Evolutionary conservation across 768 basidiomycete species (phyloP), one percentile per base, ranked within the genome.

Genomic region (Boletus reticulatus): DNA sequence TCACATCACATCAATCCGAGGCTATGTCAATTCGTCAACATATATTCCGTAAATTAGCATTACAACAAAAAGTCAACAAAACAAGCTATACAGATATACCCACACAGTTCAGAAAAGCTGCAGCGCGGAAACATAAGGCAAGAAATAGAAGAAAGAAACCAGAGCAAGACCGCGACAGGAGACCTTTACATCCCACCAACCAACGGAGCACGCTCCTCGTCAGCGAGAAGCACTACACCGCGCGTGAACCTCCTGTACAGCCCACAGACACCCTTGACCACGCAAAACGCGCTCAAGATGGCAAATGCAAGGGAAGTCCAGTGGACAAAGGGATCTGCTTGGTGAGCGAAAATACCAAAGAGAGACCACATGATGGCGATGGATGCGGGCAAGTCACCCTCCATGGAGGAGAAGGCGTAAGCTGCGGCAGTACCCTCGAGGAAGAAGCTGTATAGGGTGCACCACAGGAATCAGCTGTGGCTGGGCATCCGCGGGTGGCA

Each of bases 301-400:
- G 94, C 83, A 65, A 93, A 94, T 4, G 73, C 92, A 52, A 98
- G 81, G 13, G 94, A 84, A 38, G 82, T 78, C 94, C 94, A 98
- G 74, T 95, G 94, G 62, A 98, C 85, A 75, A 98, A 95, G 32
- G 63, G 55, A 37, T 76, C 73, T 27, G 58, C 75, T 72, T 94
- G 85, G 67, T 90, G 83, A 27, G 80, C 84, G 65, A 91, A 98
- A 75, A 98, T 94, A 43, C 90, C 95, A 75, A 88, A 95, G 31
- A 99, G 80, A n/a, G 89, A 86, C 89, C 91, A 96, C 41, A 87
- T 84, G 67, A 98, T 93, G 58, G 90, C 94, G 62, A 94, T 82
- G 22, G 92, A 87, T 3, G 92, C 97, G 4, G 94, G 92, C 24
- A 98, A 80, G 68, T 98, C 97, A 54, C 96, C 96, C 70, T 95